Evolutionary conservation across 495 filamentous ascomycete genomes (phyloP).

Genomic region (Xylaria acuta): DNA sequence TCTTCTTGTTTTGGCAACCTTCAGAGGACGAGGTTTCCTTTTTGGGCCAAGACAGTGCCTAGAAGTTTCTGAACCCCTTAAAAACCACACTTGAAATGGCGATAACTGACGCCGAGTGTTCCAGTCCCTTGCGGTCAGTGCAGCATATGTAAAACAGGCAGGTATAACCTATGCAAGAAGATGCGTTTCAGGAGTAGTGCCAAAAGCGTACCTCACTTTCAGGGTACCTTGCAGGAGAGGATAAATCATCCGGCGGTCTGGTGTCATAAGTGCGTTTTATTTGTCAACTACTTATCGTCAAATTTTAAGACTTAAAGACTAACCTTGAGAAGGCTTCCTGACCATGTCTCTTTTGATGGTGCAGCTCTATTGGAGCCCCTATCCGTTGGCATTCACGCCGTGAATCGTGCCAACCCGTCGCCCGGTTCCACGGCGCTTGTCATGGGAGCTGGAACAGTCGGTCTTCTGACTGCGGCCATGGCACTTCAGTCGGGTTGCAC

Average conservation of each 20-base stretch:
- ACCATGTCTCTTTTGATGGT: conserved; percentile 70
- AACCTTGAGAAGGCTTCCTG: conserved; percentile 62
- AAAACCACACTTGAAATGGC: too few species aligned
- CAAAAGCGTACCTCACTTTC: conserved; percentile 81
- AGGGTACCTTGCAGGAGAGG: conserved; percentile 87
- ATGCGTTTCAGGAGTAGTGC: conserved; percentile 87
- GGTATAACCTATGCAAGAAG: conserved; percentile 87
- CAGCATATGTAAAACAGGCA: conserved; percentile 71
- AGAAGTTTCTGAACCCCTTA: too few species aligned
- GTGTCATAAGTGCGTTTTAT: conserved; percentile 68
- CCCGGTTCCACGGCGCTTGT: conserved; percentile 72
- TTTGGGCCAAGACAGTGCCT: too few species aligned
- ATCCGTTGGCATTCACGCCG: conserved; percentile 83
- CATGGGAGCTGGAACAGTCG: conserved; percentile 86
- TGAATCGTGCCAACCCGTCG: conserved; percentile 62
- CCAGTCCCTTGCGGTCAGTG: conserved; percentile 83
- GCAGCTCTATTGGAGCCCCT: conserved; percentile 88
- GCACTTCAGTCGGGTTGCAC: conserved; percentile 71
- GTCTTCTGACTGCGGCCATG: conserved; percentile 77
- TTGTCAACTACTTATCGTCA: too few species aligned
- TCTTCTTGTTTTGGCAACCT: too few species aligned
- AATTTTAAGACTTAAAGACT: conserved; percentile 42
- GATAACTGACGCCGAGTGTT: too few species aligned
- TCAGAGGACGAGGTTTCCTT: too few species aligned
- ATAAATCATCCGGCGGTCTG: conserved; percentile 86